phyloP scores from a whole-genome alignment of 2,329 filamentous ascomycete species.

The Aspergillus persii region DNA sequence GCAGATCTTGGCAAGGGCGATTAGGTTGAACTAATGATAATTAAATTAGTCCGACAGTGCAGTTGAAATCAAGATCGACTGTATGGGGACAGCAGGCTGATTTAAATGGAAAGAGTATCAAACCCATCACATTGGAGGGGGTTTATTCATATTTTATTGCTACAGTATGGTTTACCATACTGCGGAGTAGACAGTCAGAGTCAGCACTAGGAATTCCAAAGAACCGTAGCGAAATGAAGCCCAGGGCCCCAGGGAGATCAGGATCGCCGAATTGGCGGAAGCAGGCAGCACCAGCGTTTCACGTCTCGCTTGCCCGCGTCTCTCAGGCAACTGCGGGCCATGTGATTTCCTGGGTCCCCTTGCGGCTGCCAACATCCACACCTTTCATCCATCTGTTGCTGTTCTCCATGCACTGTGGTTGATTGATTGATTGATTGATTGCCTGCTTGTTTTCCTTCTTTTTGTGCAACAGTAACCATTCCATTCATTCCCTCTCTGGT shows the following conservation, averaged over 20 bases:
- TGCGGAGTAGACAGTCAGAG: background rate
- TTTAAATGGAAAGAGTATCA: background rate
- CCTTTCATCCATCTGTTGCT: conserved; percentile 3
- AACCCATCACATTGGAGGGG: too few relatives aligned
- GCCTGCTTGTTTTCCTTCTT: conserved; percentile 2
- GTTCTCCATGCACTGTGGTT: background rate
- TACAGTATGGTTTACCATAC: too few relatives aligned
- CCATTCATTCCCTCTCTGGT: conserved; percentile 12
- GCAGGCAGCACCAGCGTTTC: background rate
- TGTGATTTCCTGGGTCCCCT: background rate
- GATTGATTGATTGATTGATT: conserved; percentile 1
- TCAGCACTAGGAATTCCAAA: background rate
- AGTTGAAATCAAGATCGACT: background rate
- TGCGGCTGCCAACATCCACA: background rate
- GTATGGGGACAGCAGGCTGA: background rate
- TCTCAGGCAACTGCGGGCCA: background rate
- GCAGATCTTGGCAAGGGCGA: background rate
- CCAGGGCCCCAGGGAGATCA: background rate
- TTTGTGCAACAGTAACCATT: conserved; percentile 3
- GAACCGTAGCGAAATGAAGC: background rate
- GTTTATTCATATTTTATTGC: too few relatives aligned
- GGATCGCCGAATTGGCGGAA: background rate
- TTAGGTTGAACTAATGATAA: background rate
- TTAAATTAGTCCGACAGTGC: background rate
- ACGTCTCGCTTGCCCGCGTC: background rate